Evolutionary conservation across 805 yeast genomes (phyloP).

Genomic region (Starmera caribaea): DNA sequence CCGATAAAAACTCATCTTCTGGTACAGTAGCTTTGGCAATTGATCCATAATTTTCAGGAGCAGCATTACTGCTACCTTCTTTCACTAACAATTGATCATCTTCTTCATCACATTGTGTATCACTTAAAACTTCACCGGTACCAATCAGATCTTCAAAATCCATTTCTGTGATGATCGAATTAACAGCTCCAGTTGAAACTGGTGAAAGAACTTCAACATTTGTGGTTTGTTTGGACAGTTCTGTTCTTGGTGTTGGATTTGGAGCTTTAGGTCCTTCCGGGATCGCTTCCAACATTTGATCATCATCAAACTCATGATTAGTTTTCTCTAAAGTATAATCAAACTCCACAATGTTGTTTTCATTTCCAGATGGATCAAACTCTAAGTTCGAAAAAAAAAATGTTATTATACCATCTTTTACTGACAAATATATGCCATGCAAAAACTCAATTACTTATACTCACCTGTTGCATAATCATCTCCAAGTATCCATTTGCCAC

Average conservation of each 20-base stretch:
- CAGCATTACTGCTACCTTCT: too few species aligned
- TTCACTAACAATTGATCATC: too few species aligned
- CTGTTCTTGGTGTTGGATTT: conserved; percentile 15
- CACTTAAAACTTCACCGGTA: too few species aligned
- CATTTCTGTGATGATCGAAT: background rate
- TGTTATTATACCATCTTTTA: too few species aligned
- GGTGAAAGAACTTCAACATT: background rate
- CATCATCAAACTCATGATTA: conserved; percentile 1
- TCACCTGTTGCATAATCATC: conserved; percentile 13
- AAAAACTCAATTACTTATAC: too few species aligned
- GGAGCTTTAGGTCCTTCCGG: conserved; percentile 19
- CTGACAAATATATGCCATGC: too few species aligned
- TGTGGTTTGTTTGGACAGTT: background rate
- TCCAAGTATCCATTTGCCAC: conserved; percentile 12
- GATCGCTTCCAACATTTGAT: background rate
- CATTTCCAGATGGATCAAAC: conserved; percentile 25
- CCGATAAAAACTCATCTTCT: background rate
- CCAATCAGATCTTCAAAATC: background rate
- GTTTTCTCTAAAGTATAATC: conserved; percentile 3
- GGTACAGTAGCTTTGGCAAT: background rate
- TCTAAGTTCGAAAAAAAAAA: conserved; percentile 18
- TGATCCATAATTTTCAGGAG: background rate
- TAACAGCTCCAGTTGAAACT: background rate
- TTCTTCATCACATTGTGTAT: too few species aligned
- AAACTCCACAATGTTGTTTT: conserved; percentile 25